Evolutionary conservation across 2,329 filamentous ascomycete species (phyloP).

Genomic region (Coleophoma cylindrospora): DNA sequence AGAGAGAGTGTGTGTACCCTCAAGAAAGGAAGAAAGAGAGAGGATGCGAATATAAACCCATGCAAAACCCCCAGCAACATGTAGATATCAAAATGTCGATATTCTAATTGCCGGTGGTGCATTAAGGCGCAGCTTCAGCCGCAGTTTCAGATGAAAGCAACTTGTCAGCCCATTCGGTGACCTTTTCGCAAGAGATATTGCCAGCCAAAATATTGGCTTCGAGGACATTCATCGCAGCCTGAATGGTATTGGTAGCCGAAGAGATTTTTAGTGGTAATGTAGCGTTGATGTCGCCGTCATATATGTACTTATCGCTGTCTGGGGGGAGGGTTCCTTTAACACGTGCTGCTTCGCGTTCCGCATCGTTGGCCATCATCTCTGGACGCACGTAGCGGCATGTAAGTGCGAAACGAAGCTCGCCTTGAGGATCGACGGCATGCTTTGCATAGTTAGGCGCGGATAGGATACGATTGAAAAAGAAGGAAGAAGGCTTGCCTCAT

Average conservation of each 20-base stretch:
- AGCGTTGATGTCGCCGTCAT: slow-evolving; percentile 23
- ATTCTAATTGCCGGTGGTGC: no score
- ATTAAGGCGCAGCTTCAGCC: no score
- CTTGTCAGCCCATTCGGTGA: background rate
- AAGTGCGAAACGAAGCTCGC: slow-evolving; percentile 49
- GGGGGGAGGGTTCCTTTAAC: slow-evolving; percentile 30
- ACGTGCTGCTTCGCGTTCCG: slow-evolving; percentile 20
- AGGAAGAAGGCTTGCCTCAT: slow-evolving; percentile 38
- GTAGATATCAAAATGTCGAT: no score
- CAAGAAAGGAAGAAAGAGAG: no score
- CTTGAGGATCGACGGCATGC: slow-evolving; percentile 47
- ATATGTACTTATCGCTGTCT: slow-evolving; percentile 20
- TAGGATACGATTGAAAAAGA: background rate
- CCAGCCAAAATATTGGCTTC: background rate
- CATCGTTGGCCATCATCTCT: slow-evolving; percentile 29
- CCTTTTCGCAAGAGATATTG: background rate
- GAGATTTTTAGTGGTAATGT: background rate
- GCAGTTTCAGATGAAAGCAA: background rate
- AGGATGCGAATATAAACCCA: no score
- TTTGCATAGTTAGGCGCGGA: slow-evolving; percentile 20
- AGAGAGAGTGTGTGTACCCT: no score
- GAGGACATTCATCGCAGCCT: background rate
- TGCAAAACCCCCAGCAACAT: no score
- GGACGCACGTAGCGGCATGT: slow-evolving; percentile 48
- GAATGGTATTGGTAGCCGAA: background rate